A percentile compares a stretch with the other conserved stretches of the same genome.
phyloP scores from a whole-genome alignment of 1,284 basidiomycete species.

The Neonothopanus nambi region DNA sequence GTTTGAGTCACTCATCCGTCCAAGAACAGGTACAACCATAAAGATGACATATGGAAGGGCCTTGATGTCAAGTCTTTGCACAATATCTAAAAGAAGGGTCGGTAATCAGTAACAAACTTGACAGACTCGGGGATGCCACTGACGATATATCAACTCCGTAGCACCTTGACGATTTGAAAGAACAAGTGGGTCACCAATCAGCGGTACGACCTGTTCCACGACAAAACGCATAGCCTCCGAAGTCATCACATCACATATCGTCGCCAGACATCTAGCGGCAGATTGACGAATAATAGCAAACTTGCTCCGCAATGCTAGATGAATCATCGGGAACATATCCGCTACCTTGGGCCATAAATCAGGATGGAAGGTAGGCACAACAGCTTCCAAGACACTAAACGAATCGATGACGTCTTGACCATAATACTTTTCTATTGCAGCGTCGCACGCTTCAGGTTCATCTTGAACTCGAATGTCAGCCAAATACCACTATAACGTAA shows the following conservation, averaged over 20 bases:
- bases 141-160: slow-evolving; percentile 89
- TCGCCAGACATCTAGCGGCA: slow-evolving; percentile 85
- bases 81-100: slow-evolving; percentile 64
- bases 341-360: slow-evolving; percentile 70
- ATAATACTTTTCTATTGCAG: slow-evolving; percentile 63
- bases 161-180: slow-evolving; percentile 86
- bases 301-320: slow-evolving; percentile 76
- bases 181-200: slow-evolving; percentile 81
- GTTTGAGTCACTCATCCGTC: slow-evolving; percentile 95
- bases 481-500: background rate
- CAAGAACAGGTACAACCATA: slow-evolving; percentile 93
- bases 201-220: slow-evolving; percentile 84
- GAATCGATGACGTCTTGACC: slow-evolving; percentile 96
- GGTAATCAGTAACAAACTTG: slow-evolving; percentile 6
- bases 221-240: slow-evolving; percentile 86
- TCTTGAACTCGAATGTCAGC: slow-evolving; percentile 35
- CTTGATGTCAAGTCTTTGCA: slow-evolving; percentile 91
- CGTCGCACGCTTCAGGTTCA: slow-evolving; percentile 56
- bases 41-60: slow-evolving; percentile 97
- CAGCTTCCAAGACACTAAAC: slow-evolving; percentile 85
- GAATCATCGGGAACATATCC: slow-evolving; percentile 77
- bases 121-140: slow-evolving; percentile 39
- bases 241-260: slow-evolving; percentile 85
- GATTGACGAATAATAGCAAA: slow-evolving; percentile 90
- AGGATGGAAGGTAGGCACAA: slow-evolving; percentile 76